Base-by-base conservation (phyloP, 139 green algal genomes). In the Monoraphidium neglectum region DNA sequence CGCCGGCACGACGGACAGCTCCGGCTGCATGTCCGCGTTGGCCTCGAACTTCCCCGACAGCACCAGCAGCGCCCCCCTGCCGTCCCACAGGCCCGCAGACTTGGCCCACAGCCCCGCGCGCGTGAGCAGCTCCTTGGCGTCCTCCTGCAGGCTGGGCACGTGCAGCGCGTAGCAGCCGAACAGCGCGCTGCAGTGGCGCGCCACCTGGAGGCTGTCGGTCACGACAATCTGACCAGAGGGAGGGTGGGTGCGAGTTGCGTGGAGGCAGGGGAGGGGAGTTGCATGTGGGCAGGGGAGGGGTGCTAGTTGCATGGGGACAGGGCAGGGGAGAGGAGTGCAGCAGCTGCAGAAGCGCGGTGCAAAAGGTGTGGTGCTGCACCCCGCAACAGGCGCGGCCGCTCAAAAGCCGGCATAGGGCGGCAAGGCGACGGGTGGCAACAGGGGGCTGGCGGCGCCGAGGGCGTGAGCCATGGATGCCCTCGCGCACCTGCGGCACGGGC, bases 161-260 rank as follows among this genome's bases (percentile, higher is more conserved):
- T 78, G 64, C 59, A 84, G 33, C 4, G 70, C 66, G 57, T 87
- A 83, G 71, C 81, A 71, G 2, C 83, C 83, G 65, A 87, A 87
- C 35, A 51, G 24, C 3, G 78, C 49, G 23, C 28, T 38, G 8
- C 65, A 54, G 40, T 74, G 70, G 37, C 71, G 74, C 46, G 69
- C 65, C 70, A 84, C 78, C 6, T 21, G 37, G 36, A 46, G 33
- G 4, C 38, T 30, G 49, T 79, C 62, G 0, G 78, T 84, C 15
- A 87, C 66, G 18, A 87, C 75, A 21, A 86, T 65, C 79, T 80
- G 72, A 6, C 4, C 26, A 13, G 26, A 6, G 32, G 24, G 32
- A 3, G 15, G 59, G 59, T 15, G 54, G 21, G 43, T 8, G 43
- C 8, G 43, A 33, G 15, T 62, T 33, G 24, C 21, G 54, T 30